phyloP scores from a whole-genome alignment of 208 protist genomes.

The Tritrichomonas foetus region DNA sequence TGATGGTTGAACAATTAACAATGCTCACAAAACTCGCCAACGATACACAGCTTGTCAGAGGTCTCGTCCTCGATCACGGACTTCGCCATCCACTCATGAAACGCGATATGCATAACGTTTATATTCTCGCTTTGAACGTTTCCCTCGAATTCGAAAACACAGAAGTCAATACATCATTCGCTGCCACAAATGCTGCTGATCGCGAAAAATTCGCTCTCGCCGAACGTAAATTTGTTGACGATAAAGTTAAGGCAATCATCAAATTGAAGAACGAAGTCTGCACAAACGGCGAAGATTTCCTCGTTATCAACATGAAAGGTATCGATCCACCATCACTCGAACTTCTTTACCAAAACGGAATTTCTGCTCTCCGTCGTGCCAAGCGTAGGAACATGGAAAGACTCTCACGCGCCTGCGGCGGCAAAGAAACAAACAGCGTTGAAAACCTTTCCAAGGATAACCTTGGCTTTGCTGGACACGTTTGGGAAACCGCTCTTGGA shows the following conservation, averaged over 20 bases:
- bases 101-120: conserved; percentile 86
- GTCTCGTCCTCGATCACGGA: conserved; percentile 99
- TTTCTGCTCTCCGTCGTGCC: conserved; percentile 92
- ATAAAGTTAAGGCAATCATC: conserved; percentile 90
- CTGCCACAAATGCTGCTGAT: conserved; percentile 89
- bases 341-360: conserved; percentile 93
- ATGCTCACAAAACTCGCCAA: conserved; percentile 88
- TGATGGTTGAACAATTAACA: conserved; percentile 99
- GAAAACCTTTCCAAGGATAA: conserved; percentile 84
- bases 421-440: conserved; percentile 89
- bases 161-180: conserved; percentile 89
- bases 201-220: conserved; percentile 85
- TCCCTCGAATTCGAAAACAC: conserved; percentile 98
- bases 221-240: conserved; percentile 78
- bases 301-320: conserved; percentile 99
- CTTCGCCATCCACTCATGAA: conserved; percentile 86
- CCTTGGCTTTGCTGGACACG: conserved; percentile 67
- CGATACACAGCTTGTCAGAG: conserved; percentile 84
- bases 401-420: conserved; percentile 81
- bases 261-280: conserved; percentile 89
- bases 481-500: conserved; percentile 91
- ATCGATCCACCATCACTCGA: conserved; percentile 99
- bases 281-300: conserved; percentile 81
- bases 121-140: conserved; percentile 97
- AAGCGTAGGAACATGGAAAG: conserved; percentile 78